Base-by-base conservation (phyloP, 176 grass and related monocot species). In the Echinochloa phyllopogon region DNA sequence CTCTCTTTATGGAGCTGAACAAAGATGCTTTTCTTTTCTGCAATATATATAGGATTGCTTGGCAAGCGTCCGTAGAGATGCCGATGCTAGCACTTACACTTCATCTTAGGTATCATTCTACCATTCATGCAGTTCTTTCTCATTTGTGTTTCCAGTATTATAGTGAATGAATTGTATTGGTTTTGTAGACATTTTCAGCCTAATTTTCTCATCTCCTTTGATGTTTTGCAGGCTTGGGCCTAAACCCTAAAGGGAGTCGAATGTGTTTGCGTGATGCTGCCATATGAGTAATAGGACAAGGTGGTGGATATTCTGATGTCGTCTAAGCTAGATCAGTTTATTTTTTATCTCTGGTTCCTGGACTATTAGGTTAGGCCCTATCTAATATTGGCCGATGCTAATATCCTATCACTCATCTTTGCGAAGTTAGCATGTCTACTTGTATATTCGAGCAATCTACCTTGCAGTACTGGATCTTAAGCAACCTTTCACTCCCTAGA, bases 41-140 rank as follows among this genome's bases (percentile, higher is more conserved):
- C 69, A 72, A 72, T 72, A 15, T 24, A 72, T 72, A 15, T 24
- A 72, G 69, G 69, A 7, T 48, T 12, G 69, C 21, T 70, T 42
- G 42, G 10, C 6, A 71, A 48, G 3, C 69, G 7, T 71, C 20
- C 2, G 5, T 48, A 72, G 69, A 27, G 69, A 72, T 15, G 13
- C 11, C 3, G 23, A 48, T 47, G 23, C 0, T 25, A 71, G 42
- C 42, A 25, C 12, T 43, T 21, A 6, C 27, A 16, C 27, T 64
- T 15, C 1, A 64, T 33, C 1, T 29, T 37, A 64, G 13, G 18
- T n/a, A 56, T n/a, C 53, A 56, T 56, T n/a, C 53, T 56, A 56
- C 53, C 53, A 56, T n/a, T 21, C 6, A 56, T 3, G 65, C 39
- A 21, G 18, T 68, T 43, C 6, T 13, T 69, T 6, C 24, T 25